Evolutionary conservation across 345 rosid species (phyloP).

Genomic region (Pelargonium nanum): DNA sequence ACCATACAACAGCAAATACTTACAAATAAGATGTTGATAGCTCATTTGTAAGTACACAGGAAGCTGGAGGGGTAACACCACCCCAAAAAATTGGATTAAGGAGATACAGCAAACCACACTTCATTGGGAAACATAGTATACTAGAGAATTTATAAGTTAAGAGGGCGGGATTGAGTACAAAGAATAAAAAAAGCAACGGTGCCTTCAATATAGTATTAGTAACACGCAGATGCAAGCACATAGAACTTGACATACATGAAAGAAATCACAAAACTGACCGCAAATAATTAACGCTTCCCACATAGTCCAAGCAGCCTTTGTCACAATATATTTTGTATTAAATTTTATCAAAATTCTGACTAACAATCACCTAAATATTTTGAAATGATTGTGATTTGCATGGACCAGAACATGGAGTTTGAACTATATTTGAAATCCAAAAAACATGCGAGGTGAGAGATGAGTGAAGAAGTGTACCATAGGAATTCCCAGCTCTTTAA

Average conservation of each 20-base stretch:
- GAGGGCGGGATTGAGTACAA: not conserved
- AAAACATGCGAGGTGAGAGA: not conserved
- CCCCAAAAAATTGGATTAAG: too few relatives aligned
- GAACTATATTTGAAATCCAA: not conserved
- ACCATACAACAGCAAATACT: too few relatives aligned
- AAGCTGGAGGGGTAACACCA: too few relatives aligned
- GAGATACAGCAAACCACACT: too few relatives aligned
- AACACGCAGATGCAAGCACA: too few relatives aligned
- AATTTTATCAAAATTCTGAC: too few relatives aligned
- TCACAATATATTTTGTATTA: too few relatives aligned
- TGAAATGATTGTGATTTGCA: not conserved
- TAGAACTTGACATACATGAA: not conserved
- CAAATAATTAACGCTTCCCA: not conserved
- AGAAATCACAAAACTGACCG: not conserved
- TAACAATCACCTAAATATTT: not conserved
- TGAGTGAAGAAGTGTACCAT: slow-evolving; percentile 40
- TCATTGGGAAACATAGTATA: too few relatives aligned
- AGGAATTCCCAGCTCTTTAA: slow-evolving; percentile 90
- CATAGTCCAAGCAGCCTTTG: not conserved
- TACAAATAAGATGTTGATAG: too few relatives aligned
- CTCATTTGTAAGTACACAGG: too few relatives aligned
- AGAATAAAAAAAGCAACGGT: not conserved
- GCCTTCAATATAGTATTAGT: not conserved
- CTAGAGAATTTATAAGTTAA: too few relatives aligned
- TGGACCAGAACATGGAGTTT: not conserved